Evolutionary conservation across 257 asterid genomes (phyloP).

Genomic region (Solanum appendiculatum): DNA sequence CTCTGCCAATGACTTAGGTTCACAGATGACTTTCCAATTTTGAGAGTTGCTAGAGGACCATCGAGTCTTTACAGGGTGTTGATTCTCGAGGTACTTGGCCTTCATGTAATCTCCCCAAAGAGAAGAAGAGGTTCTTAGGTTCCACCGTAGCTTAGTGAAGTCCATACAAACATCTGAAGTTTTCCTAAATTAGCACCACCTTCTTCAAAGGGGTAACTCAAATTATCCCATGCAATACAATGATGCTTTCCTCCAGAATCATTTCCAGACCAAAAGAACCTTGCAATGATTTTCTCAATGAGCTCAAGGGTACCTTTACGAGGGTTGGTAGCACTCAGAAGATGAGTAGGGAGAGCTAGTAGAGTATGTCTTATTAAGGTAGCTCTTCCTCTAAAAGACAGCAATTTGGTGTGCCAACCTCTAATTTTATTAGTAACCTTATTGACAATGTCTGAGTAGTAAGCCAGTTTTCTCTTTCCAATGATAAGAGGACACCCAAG

Average conservation of each 20-base stretch:
- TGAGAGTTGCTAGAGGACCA: not conserved
- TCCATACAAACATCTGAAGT: too few species aligned
- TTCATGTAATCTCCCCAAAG: not conserved
- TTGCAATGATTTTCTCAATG: too few species aligned
- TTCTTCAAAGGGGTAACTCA: not conserved
- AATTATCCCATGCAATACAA: not conserved
- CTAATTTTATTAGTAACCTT: not conserved
- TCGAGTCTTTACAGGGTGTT: not conserved
- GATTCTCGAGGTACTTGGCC: not conserved
- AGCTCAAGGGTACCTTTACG: not conserved
- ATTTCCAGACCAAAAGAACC: not conserved
- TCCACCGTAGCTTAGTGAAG: not conserved
- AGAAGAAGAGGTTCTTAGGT: not conserved
- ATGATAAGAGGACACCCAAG: not conserved
- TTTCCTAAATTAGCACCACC: not conserved
- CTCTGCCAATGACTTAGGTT: not conserved
- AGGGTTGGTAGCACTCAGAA: not conserved
- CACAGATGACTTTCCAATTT: too few species aligned
- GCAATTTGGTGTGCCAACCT: not conserved
- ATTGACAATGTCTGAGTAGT: not conserved
- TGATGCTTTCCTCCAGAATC: not conserved
- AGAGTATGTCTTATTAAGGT: not conserved
- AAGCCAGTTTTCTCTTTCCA: not conserved
- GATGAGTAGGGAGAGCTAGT: not conserved
- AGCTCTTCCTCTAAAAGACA: too few species aligned